phyloP scores from a whole-genome alignment of 345 rosid species.

The Geranium rotundifolium region DNA sequence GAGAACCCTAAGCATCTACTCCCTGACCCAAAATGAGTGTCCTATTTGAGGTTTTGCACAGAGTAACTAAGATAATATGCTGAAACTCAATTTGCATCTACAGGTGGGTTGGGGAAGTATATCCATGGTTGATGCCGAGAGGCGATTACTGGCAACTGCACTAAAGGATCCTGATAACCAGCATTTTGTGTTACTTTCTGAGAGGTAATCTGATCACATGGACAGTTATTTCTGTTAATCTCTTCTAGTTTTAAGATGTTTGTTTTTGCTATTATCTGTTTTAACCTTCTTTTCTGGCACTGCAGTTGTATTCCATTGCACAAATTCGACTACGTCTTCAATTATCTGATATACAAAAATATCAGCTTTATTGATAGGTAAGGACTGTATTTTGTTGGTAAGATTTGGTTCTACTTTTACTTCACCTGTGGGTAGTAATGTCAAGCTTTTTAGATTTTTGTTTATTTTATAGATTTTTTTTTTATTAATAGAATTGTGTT shows the following conservation, averaged over 20 bases:
- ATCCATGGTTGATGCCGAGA: conserved; percentile 98
- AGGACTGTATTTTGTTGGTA: conserved; percentile 3
- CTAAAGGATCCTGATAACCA: conserved; percentile 82
- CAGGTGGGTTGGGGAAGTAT: conserved; percentile 97
- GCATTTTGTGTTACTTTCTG: conserved; percentile 95
- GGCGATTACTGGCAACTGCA: conserved; percentile 75
- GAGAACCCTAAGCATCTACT: no score
- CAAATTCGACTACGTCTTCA: conserved; percentile 70
- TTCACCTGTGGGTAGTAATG: not conserved
- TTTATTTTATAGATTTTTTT: no score
- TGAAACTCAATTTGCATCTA: conserved; percentile 1
- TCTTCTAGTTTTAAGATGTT: not conserved
- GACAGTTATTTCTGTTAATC: not conserved
- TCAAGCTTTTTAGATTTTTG: no score
- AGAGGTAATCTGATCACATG: conserved; percentile 37
- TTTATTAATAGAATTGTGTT: no score
- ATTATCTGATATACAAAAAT: conserved; percentile 74
- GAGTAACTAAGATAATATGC: not conserved
- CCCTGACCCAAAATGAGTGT: no score
- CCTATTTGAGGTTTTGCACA: no score
- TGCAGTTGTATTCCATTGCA: conserved; percentile 93
- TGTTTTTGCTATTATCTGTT: conserved; percentile 3
- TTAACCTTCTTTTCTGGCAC: conserved; percentile 9
- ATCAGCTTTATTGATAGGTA: conserved; percentile 92
- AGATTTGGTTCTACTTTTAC: not conserved